A percentile compares a stretch with the other conserved stretches of the same genome.
Evolutionary conservation across 441 rosid species (phyloP).

Genomic region (Adansonia madagascariensis): DNA sequence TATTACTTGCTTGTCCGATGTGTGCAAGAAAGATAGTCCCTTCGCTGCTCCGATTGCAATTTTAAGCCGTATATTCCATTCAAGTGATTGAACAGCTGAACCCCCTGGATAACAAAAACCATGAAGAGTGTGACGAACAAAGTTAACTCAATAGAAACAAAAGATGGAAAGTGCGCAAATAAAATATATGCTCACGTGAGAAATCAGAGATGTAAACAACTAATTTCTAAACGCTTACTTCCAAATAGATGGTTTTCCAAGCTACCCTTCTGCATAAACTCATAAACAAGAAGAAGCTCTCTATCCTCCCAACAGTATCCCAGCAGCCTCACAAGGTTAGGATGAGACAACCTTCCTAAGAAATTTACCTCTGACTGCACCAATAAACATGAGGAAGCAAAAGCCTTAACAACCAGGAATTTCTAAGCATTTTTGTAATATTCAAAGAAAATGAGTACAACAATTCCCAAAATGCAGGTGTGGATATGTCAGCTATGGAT

Average conservation of each 20-base stretch:
- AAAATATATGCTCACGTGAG: neutral
- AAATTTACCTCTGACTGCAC: constrained; percentile 78
- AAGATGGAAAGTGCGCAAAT: neutral
- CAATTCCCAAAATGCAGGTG: neutral
- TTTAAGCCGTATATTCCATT: constrained; percentile 71
- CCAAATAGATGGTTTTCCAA: constrained; percentile 90
- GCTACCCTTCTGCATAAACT: constrained; percentile 93
- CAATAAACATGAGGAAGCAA: constrained; percentile 22
- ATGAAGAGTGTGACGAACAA: constrained; percentile 11
- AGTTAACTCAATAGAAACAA: neutral
- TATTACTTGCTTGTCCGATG: constrained; percentile 80
- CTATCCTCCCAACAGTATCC: constrained; percentile 85
- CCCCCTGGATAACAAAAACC: constrained; percentile 53
- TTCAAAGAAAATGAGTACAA: neutral
- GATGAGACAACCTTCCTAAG: constrained; percentile 84
- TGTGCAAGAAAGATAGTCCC: constrained; percentile 77
- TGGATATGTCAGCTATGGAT: neutral
- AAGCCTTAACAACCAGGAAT: neutral
- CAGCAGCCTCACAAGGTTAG: constrained; percentile 74
- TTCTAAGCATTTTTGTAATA: neutral
- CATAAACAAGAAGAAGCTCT: constrained; percentile 81
- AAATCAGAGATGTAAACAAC: neutral
- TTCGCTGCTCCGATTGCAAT: constrained; percentile 84
- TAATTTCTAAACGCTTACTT: constrained; percentile 53
- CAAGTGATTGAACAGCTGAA: constrained; percentile 75